Evolutionary conservation across 108 stramenopile species (phyloP).

Genomic region (Cyclotella choctawhatcheeana): DNA sequence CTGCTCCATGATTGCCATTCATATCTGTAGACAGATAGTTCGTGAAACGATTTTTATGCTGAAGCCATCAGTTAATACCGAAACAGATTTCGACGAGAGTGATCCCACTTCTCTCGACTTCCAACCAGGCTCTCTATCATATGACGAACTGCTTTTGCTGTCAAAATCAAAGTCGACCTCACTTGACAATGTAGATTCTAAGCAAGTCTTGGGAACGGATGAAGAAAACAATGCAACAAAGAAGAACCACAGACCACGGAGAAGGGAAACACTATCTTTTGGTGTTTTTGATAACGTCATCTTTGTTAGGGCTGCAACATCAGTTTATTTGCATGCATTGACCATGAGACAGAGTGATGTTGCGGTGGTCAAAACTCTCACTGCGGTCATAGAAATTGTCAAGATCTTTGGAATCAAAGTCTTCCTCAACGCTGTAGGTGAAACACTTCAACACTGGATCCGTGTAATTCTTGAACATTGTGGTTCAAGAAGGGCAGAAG

Average conservation of each 20-base stretch:
- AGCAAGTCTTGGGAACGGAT: slow-evolving; percentile 5
- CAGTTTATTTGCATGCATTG: slow-evolving; percentile 83
- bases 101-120: slow-evolving; percentile 19
- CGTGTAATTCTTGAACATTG: slow-evolving; percentile 84
- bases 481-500: slow-evolving; percentile 81
- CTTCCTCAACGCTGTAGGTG: slow-evolving; percentile 84
- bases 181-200: slow-evolving; percentile 21
- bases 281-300: slow-evolving; percentile 69
- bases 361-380: slow-evolving; percentile 65
- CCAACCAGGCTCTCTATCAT: slow-evolving; percentile 33
- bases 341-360: slow-evolving; percentile 79
- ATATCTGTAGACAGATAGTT: slow-evolving; percentile 77
- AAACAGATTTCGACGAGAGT: slow-evolving; percentile 11
- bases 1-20: slow-evolving; percentile 74
- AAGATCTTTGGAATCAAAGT: slow-evolving; percentile 89
- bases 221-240: slow-evolving; percentile 24
- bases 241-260: slow-evolving; percentile 1
- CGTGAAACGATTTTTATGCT: slow-evolving; percentile 70
- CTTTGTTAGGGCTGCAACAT: slow-evolving; percentile 83
- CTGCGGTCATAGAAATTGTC: slow-evolving; percentile 77
- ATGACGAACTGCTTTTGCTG: slow-evolving; percentile 34
- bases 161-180: slow-evolving; percentile 16
- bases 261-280: slow-evolving; percentile 48
- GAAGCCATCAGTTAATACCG: slow-evolving; percentile 38
- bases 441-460: slow-evolving; percentile 93